Percentiles rank a stretch among this genome's conserved stretches.
Evolutionary conservation across 2,329 filamentous ascomycete species (phyloP).

Genomic region (Sporothrix phasma): DNA sequence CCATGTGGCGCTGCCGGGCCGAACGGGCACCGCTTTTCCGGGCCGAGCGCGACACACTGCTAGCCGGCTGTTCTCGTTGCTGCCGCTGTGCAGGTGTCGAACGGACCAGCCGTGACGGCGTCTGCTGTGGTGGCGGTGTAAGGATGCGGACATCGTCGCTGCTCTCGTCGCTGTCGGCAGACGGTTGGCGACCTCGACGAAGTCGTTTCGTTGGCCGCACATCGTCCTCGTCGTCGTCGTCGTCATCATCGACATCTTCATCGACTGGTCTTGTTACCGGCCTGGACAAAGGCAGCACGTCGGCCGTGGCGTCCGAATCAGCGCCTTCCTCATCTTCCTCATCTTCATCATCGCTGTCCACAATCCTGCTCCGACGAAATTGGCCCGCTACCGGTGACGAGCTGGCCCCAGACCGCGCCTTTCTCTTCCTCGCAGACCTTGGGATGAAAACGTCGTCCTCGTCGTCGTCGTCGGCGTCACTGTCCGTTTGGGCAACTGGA

Average conservation of each 20-base stretch:
- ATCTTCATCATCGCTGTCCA: neutral
- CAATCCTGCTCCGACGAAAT: neutral
- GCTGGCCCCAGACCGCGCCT: neutral
- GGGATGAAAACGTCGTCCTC: neutral
- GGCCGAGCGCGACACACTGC: conserved; percentile 3
- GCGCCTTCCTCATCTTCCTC: neutral
- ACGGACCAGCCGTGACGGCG: conserved; percentile 2
- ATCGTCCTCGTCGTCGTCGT: conserved; percentile 6
- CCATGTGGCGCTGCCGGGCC: conserved; percentile 23
- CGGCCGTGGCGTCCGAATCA: neutral
- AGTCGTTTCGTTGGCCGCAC: conserved; percentile 14
- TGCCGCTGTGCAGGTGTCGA: neutral
- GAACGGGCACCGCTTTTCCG: conserved; percentile 17
- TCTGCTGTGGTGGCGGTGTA: neutral
- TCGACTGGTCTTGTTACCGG: neutral
- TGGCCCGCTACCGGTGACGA: neutral
- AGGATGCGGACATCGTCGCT: neutral
- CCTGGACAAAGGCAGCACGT: neutral
- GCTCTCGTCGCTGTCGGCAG: neutral
- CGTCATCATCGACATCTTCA: neutral
- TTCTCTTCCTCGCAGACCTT: neutral
- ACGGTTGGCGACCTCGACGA: neutral
- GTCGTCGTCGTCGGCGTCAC: neutral
- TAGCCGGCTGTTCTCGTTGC: neutral
- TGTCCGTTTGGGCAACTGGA: neutral